Base-by-base conservation (phyloP, 352 stramenopile species). In the Globisporangium radiosum region DNA sequence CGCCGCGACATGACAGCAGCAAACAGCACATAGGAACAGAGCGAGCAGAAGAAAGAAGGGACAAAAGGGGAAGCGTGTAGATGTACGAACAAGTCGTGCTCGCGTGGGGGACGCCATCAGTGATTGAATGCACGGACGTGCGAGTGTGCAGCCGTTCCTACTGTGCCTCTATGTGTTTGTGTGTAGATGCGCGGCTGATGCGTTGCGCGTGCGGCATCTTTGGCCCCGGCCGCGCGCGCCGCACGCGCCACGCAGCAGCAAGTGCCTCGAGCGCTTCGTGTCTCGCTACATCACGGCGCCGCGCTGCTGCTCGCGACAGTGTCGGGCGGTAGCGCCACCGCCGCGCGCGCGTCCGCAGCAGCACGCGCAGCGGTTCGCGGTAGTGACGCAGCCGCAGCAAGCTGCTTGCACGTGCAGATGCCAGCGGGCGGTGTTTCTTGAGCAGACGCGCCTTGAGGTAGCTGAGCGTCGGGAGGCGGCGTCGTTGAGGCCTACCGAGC, bases 381-480 rank as follows among this genome's bases (percentile, higher is more conserved):
- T 38, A 51, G 7, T 54, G 59, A 4, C 55, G 66, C 6, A 48
- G 55, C 10, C 57, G 56, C 11, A 73, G 49, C 37, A 73, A 49
- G 33, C 54, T 65, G 44, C 61, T 70, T 42, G 47, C 33, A 2
- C 63, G 52, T 19, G 66, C 66, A 9, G 51, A 59, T 5, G 59
- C 47, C 7, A 68, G 55, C 4, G 66, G 66, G 1, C 47, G 45
- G 45, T 71, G 54, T n/a, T 53, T 57, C 42, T 67, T 54, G 50
- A 59, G 60, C 15, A 69, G 37, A 5, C 64, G 60, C 2, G 47
- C 48, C 33, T 64, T 43, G 17, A 71, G 53, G 60, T 71, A 66
- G 47, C 67, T 74, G 40, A 64, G 59, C 44, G 63, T 44, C 0
- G 59, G 55, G 1, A 57, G n/a, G 9, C 25, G 50, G 3, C 19